Evolutionary conservation across 2,329 filamentous ascomycete species (phyloP).

Genomic region (Daldinia sp.): DNA sequence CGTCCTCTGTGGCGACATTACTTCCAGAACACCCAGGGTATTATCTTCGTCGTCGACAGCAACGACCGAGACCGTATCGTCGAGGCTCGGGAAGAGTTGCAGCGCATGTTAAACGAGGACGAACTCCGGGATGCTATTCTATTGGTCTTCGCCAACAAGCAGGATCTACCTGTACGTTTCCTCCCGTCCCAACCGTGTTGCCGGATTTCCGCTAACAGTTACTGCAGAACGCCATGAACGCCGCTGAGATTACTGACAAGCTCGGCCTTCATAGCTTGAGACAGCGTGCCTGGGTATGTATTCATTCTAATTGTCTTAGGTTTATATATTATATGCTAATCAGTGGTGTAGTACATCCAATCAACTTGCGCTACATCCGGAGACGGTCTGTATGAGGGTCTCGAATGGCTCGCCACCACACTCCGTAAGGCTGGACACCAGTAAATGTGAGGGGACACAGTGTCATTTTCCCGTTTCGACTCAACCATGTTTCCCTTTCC

Average conservation of each 20-base stretch:
- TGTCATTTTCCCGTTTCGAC: constrained; percentile 46
- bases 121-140: constrained; percentile 97
- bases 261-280: constrained; percentile 98
- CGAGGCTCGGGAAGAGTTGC: constrained; percentile 94
- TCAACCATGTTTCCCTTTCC: constrained; percentile 54
- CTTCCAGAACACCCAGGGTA: constrained; percentile 99
- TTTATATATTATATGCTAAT: constrained; percentile 33
- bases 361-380: constrained; percentile 98
- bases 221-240: constrained; percentile 95
- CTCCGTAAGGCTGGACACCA: constrained; percentile 77
- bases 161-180: constrained; percentile 90
- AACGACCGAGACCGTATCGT: constrained; percentile 98
- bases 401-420: constrained; percentile 88
- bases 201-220: constrained; percentile 41
- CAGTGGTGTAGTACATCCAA: constrained; percentile 84
- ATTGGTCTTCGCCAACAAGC: constrained; percentile 99
- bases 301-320: constrained; percentile 37
- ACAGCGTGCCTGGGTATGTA: constrained; percentile 96
- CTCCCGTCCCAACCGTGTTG: constrained; percentile 9
- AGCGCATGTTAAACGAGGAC: constrained; percentile 98
- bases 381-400: constrained; percentile 99
- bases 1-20: constrained; percentile 99
- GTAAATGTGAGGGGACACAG: constrained; percentile 56
- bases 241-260: constrained; percentile 99
- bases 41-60: constrained; percentile 99